These are phyloP conservation scores for Phaeosphaeria sp. DNA, from an alignment of 2,329 filamentous ascomycete genomes.

Conservation along the genomic window DNA sequence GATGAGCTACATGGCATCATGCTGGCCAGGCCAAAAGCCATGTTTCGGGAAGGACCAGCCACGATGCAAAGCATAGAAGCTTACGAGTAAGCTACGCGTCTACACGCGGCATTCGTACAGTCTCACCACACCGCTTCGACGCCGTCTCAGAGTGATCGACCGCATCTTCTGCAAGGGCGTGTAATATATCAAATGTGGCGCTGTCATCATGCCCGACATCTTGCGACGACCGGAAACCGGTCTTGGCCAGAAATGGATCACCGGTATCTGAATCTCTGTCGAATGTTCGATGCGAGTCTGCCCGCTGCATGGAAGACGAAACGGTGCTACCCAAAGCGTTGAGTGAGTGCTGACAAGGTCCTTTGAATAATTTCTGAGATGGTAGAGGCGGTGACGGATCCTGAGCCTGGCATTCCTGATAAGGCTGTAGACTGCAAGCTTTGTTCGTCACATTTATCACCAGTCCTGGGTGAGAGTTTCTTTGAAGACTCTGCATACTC, in stretches of 20 bases:
- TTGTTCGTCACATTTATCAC: too few species aligned
- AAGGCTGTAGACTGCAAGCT: too few species aligned
- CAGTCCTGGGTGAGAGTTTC: too few species aligned
- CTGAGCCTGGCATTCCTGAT: not conserved
- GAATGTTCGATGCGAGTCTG: not conserved
- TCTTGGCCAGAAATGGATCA: not conserved
- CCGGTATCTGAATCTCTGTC: not conserved
- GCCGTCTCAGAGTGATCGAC: not conserved
- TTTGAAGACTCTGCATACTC: too few species aligned
- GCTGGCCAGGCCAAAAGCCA: not conserved
- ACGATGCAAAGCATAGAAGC: not conserved
- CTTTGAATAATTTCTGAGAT: not conserved
- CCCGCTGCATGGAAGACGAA: not conserved
- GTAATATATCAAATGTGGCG: not conserved
- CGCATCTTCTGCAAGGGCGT: not conserved
- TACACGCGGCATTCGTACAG: not conserved
- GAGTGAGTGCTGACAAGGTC: not conserved
- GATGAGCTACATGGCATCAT: not conserved
- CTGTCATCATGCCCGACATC: not conserved
- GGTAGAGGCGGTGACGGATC: not conserved
- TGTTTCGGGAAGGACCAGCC: not conserved
- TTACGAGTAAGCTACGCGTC: not conserved
- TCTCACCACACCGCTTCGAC: not conserved
- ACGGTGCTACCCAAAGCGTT: not conserved
- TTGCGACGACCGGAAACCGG: not conserved